Evolutionary conservation across 2,329 filamentous ascomycete species (phyloP), one percentile per base, ranked within the genome.

Genomic region (Epichloe hybrida): DNA sequence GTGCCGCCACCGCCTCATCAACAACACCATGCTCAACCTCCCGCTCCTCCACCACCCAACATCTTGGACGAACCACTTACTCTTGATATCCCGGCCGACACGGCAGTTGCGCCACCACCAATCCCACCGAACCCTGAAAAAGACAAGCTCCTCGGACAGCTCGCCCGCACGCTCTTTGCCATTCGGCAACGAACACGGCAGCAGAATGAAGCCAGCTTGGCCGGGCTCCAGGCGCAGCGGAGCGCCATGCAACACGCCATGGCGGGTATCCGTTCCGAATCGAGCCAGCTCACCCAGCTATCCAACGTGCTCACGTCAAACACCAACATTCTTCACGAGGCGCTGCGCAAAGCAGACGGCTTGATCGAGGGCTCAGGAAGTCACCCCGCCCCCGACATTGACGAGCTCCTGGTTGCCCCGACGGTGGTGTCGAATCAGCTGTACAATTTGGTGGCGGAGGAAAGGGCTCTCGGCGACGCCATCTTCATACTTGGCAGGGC

Each of bases 51-150:
- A 27, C 74, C 66, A 27, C 76, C 68, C 2, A 77, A 82, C 60
- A 58, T 69, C 27, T 72, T 82, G 58, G 78, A 81, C 54, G 76
- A 77, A 50, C 77, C 79, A 35, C 65, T 81, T 13, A 73, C 72
- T 9, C 65, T 79, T 23, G 59, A 71, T 15, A 68, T 77, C 12
- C 72, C 77, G 2, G 66, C 72, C 1, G 64, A 69, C 4, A 69
- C 72, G 0, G 69, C 75, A 21, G 63, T 81, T 7, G 75, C 84
- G 5, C 80, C 88, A 1, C 91, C 93, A 0, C 90, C 91, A 0
- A 88, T 96, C 35, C 91, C 93, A 0, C 90, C 89, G 0, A 98
- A 98, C 61, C 93, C 93, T 0, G 88, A 97, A 67, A 96, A 95
- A 64, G 89, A 97, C 65, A 84, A 86, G 20, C 78, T 97, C 15